Conservation (phyloP, 495 filamentous ascomycete species). For the Cudoniella acicularis region DNA sequence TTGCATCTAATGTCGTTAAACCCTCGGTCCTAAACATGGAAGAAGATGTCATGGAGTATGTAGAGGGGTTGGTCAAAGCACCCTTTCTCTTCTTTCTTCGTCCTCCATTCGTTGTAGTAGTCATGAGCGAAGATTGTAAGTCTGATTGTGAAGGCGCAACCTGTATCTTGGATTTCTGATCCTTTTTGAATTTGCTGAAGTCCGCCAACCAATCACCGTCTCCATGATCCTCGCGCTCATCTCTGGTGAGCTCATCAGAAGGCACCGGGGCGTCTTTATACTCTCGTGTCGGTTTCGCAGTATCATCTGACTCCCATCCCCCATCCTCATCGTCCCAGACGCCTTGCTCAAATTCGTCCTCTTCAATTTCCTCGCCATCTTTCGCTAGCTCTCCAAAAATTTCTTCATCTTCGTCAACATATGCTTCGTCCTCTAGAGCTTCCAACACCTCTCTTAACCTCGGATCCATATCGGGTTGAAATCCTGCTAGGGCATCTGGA, state of each 20-base stretch:
- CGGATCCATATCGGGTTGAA: conserved; percentile 98
- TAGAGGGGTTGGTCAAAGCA: conserved; percentile 80
- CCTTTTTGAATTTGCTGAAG: conserved; percentile 86
- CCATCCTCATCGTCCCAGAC: conserved; percentile 56
- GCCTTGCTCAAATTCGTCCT: conserved; percentile 61
- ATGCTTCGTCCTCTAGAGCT: conserved; percentile 93
- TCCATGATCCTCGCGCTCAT: conserved; percentile 36
- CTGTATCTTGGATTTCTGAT: conserved; percentile 49
- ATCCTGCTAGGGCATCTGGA: conserved; percentile 85
- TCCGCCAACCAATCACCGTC: conserved; percentile 79
- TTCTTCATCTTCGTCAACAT: conserved; percentile 85
- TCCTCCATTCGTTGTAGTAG: conserved; percentile 68
- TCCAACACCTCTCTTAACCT: conserved; percentile 87
- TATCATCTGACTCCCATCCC: conserved; percentile 94
- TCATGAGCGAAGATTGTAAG: conserved; percentile 71
- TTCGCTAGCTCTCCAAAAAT: conserved; percentile 75
- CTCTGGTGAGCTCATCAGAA: conserved; percentile 42
- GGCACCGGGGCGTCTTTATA: conserved; percentile 39
- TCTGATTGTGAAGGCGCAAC: conserved; percentile 47
- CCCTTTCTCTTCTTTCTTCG: conserved; percentile 87
- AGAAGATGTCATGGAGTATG: conserved; percentile 96
- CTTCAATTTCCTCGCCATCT: conserved; percentile 69
- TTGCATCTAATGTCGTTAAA: conserved; percentile 76
- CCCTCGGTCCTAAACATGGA: conserved; percentile 85
- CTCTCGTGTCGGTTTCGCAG: conserved; percentile 64